Conservation (phyloP, 495 filamentous ascomycete species). For the Annulohypoxylon maeteangense region DNA sequence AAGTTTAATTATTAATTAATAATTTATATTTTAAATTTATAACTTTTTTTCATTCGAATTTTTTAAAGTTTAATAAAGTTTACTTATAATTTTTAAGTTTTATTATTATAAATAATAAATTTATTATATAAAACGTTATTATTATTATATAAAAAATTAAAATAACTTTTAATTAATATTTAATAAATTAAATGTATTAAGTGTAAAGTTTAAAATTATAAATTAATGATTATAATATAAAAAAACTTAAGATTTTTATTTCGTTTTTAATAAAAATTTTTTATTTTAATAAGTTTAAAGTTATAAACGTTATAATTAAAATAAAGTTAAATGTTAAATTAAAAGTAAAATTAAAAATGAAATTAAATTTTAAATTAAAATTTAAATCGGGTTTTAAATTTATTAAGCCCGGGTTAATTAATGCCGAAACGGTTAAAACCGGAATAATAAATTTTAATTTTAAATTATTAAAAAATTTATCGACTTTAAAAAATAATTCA, state of each 20-base stretch:
- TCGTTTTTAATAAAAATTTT: neutral
- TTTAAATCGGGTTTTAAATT: neutral
- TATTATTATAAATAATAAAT: neutral
- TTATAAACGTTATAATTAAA: neutral
- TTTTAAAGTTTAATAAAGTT: neutral
- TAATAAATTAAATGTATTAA: neutral
- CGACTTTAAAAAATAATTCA: no score
- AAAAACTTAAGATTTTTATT: no score
- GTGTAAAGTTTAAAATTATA: neutral
- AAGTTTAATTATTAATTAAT: neutral
- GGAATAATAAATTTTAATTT: no score
- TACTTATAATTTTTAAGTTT: neutral
- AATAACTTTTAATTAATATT: conserved; percentile 1
- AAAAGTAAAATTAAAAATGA: no score
- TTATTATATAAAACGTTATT: neutral
- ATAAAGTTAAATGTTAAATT: neutral
- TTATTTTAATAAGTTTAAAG: neutral
- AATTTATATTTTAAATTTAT: neutral
- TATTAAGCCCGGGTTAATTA: no score
- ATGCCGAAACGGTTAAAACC: no score
- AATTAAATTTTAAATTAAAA: neutral
- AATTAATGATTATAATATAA: neutral
- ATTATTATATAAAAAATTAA: neutral
- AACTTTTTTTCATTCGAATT: neutral
- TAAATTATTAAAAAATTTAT: no score